Evolutionary conservation across 768 basidiomycete genomes (phyloP), one percentile per base, ranked within the genome.

Genomic region (Filobasidium floriforme): DNA sequence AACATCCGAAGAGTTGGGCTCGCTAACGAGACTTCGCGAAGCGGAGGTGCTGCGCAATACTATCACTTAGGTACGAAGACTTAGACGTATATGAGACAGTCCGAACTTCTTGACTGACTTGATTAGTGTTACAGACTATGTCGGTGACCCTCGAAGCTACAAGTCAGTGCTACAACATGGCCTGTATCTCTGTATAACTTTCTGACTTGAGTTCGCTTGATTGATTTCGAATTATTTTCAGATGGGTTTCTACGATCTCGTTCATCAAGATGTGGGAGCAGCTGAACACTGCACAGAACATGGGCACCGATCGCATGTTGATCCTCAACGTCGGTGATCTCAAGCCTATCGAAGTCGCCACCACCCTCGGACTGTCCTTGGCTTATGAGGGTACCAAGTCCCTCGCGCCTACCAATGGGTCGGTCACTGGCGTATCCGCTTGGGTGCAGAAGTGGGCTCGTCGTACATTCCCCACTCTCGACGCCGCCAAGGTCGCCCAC

Each of bases 291-390:
- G 85, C 87, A 0, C 81, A 84, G 14, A 83, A 84, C 19, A 83
- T 85, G 29, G 80, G 85, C 29, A 86, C 86, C 9, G 83, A 80
- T 14, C 80, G 81, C 18, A 78, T 89, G 55, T 88, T 87, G 86
- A 83, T 89, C 52, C 76, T 89, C 63, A 89, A 88, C 73, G 87
- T 89, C 63, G 88, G 88, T 18, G 87, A 88, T 70, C 77, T 89
- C 61, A 88, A 88, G 74, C 87, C 87, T 1, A 86, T 86, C 68
- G 88, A 89, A 70, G 83, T 86, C 61, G 84, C 86, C 61, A 85
- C 81, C 37, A 87, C 88, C 69, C 87, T 86, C 75, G 88, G 87
- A 82, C 77, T 89, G 70, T 81, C 78, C 18, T 83, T 83, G 52
- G 87, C 83, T 2, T 88, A 84, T 82, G 82, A 89, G 69, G 75